Conservation (phyloP, 371 early-diverging fungal genomes). For the Mucor racemosus region DNA sequence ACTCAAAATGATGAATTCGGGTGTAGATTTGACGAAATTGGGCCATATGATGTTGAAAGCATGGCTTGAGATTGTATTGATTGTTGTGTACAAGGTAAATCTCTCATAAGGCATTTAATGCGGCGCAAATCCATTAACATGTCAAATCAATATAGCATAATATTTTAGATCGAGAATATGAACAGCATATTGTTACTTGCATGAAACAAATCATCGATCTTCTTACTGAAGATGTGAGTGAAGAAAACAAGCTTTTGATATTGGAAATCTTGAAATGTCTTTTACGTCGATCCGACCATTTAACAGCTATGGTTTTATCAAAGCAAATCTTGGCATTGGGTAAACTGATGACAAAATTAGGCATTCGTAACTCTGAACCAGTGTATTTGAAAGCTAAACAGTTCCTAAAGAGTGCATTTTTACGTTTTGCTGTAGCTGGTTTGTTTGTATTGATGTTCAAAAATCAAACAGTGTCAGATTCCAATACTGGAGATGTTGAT, state of each 20-base stretch:
- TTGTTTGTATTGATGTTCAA: constrained; percentile 68
- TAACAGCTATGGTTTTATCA: constrained; percentile 65
- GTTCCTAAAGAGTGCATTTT: constrained; percentile 62
- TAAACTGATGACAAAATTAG: constrained; percentile 58
- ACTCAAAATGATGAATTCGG: constrained; percentile 53
- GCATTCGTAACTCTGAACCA: constrained; percentile 51
- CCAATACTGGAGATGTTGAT: constrained; percentile 53
- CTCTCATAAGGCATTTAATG: background rate
- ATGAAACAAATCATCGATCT: constrained; percentile 57
- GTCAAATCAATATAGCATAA: constrained; percentile 41
- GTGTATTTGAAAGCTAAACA: constrained; percentile 59
- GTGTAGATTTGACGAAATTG: constrained; percentile 43
- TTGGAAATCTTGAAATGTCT: constrained; percentile 62
- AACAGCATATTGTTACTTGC: constrained; percentile 45
- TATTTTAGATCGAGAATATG: constrained; percentile 48
- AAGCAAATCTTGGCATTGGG: constrained; percentile 65
- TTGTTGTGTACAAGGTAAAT: constrained; percentile 65
- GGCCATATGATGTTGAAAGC: constrained; percentile 55
- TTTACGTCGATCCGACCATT: constrained; percentile 59
- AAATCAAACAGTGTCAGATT: constrained; percentile 54
- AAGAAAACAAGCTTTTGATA: constrained; percentile 63
- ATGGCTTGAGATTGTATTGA: constrained; percentile 62
- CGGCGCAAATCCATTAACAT: background rate
- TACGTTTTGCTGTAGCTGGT: constrained; percentile 65
- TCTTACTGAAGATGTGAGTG: constrained; percentile 54